These are phyloP conservation scores for Podospora australis DNA, from an alignment of 495 filamentous ascomycete species.

Conservation along the genomic window DNA sequence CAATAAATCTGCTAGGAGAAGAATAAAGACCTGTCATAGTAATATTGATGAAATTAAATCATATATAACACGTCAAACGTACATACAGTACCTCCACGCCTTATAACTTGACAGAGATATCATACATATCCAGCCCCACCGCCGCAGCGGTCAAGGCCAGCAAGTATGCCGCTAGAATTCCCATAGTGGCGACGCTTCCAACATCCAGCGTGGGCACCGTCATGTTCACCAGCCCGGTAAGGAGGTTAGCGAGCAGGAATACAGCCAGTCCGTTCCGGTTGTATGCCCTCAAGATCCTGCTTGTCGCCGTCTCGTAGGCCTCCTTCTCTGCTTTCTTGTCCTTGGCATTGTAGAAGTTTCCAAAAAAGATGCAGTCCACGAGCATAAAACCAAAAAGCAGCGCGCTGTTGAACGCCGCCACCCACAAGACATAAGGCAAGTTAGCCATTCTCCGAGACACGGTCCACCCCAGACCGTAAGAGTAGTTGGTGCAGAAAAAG, in stretches of 20 bases:
- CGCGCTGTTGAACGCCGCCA: constrained; percentile 74
- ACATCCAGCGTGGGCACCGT: constrained; percentile 73
- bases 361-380: constrained; percentile 73
- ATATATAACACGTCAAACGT: too few relatives aligned
- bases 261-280: constrained; percentile 84
- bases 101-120: constrained; percentile 72
- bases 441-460: constrained; percentile 90
- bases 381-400: constrained; percentile 73
- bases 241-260: constrained; percentile 81
- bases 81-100: too few relatives aligned
- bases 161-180: constrained; percentile 65
- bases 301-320: constrained; percentile 60
- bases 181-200: constrained; percentile 57
- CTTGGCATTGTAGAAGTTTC: constrained; percentile 53
- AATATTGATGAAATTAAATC: too few relatives aligned
- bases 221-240: constrained; percentile 86
- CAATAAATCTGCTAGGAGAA: too few relatives aligned
- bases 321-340: constrained; percentile 48
- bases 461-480: constrained; percentile 60
- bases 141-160: constrained; percentile 59
- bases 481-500: constrained; percentile 56
- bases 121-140: constrained; percentile 59
- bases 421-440: constrained; percentile 89
- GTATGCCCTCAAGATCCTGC: constrained; percentile 68
- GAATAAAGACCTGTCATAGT: too few relatives aligned